Conservation (phyloP, 2,329 filamentous ascomycete species). For the Chaetomium sp. region DNA sequence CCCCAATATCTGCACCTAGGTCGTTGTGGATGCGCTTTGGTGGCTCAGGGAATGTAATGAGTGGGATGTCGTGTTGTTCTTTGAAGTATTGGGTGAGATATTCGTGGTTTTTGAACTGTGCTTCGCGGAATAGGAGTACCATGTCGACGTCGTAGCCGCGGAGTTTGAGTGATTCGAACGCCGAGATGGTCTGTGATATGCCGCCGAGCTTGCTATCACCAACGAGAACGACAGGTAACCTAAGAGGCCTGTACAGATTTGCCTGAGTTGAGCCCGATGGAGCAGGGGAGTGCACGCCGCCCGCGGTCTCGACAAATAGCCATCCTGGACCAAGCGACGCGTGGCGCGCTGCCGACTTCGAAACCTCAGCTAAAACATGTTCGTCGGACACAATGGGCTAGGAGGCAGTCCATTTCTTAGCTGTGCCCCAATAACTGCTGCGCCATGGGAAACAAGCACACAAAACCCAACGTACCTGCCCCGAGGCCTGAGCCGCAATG, state of each 20-base stretch:
- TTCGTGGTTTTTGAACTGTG: conserved; percentile 65
- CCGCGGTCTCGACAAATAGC: conserved; percentile 77
- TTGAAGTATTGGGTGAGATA: conserved; percentile 71
- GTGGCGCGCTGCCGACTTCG: conserved; percentile 45
- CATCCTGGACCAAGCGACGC: conserved; percentile 52
- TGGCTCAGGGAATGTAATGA: conserved; percentile 61
- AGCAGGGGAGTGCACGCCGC: conserved; percentile 76
- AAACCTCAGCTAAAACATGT: conserved; percentile 53
- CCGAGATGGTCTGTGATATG: conserved; percentile 77
- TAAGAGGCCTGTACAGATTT: conserved; percentile 73
- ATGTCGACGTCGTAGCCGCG: conserved; percentile 76
- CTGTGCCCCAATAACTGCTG: neutral
- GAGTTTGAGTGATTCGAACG: conserved; percentile 76
- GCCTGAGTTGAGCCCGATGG: conserved; percentile 77
- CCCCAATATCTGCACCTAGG: neutral
- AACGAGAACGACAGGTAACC: conserved; percentile 73
- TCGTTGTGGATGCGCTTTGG: conserved; percentile 44
- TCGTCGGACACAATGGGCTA: conserved; percentile 55
- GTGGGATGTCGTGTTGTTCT: conserved; percentile 57
- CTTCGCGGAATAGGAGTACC: conserved; percentile 69
- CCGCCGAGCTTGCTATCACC: conserved; percentile 77
- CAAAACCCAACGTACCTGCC: conserved; percentile 42
- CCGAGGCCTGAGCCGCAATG: conserved; percentile 60
- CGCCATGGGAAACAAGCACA: neutral
- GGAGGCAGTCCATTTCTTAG: neutral